phyloP scores from a whole-genome alignment of 2,329 filamentous ascomycete genomes.

The Clonostachys byssicola region DNA sequence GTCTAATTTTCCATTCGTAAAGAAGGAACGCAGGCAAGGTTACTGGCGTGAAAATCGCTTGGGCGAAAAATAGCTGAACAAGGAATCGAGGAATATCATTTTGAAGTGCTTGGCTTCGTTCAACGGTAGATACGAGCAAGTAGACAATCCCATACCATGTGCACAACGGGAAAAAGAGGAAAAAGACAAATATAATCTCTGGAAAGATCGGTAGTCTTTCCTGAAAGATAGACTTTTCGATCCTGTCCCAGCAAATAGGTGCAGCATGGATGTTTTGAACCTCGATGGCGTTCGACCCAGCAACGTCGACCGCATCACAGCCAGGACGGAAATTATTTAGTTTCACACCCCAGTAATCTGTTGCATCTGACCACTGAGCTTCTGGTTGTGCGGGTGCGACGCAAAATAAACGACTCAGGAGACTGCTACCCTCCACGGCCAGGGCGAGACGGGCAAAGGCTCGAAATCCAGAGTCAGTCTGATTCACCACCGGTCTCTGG shows the following conservation, averaged over 20 bases:
- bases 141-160: neutral
- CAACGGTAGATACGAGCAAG: neutral
- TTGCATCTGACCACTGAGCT: constrained; percentile 30
- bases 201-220: neutral
- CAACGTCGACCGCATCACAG: constrained; percentile 15
- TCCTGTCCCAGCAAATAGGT: constrained; percentile 32
- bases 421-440: constrained; percentile 34
- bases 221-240: constrained; percentile 1
- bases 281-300: constrained; percentile 20
- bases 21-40: neutral
- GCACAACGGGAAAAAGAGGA: neutral
- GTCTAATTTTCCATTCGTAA: neutral
- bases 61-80: neutral
- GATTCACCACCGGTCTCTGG: constrained; percentile 28
- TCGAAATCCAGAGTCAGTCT: constrained; percentile 34
- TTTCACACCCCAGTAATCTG: constrained; percentile 31
- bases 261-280: constrained; percentile 28
- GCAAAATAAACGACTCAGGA: constrained; percentile 39
- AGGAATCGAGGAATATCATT: neutral
- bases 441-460: constrained; percentile 41
- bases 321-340: constrained; percentile 39
- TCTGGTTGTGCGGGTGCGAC: constrained; percentile 17
- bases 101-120: neutral
- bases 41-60: no score
- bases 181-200: neutral